Evolutionary conservation across 2,329 filamentous ascomycete species (phyloP), one percentile per base, ranked within the genome.

Genomic region (Fusarium ambrosium): DNA sequence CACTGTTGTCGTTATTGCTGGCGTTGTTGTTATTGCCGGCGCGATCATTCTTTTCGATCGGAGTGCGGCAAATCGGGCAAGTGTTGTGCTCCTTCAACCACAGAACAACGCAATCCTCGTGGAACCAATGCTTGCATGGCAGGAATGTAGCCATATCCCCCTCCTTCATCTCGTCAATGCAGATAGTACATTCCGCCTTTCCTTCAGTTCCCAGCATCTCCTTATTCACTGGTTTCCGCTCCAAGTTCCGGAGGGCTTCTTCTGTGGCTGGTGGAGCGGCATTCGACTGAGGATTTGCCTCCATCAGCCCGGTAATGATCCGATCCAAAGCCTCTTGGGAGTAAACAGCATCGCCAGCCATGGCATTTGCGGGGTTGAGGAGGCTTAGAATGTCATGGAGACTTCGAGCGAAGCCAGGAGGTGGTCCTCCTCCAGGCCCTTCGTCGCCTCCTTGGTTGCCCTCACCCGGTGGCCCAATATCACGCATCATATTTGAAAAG

Each of bases 111-210:
- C 96, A 98, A 29, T 90, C 86, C 68, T 92, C 92, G 79, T 98
- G 96, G 81, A 98, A 98, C 94, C 95, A 98, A 80, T 99, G 97
- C 69, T 91, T 93, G 84, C 97, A 99, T 0, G 95, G 95, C 61
- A 99, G 84, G 55, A 92, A 89, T 0, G 93, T 90, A 6, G 96
- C 94, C 80, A 94, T 91, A 34, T 94, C 91, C 13, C 91, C 93
- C 39, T 93, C 80, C 29, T 90, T 88, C 71, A 97, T 92, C 32
- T 94, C 90, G 65, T 98, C 95, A 86, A 98, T 97, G 83, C 97
- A 99, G 68, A 99, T 98, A 39, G 94, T 95, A 82, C 97, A 99
- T 80, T 98, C 95, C 48, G 91, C 92, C 68, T 93, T 94, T 8
- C 89, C 89, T 64, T 91, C 89, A 0, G 85, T 81, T 1, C 87